Evolutionary conservation across 169 alveolate species (phyloP), one percentile per base, ranked within the genome.

Genomic region (Cryptosporidium meleagridis): DNA sequence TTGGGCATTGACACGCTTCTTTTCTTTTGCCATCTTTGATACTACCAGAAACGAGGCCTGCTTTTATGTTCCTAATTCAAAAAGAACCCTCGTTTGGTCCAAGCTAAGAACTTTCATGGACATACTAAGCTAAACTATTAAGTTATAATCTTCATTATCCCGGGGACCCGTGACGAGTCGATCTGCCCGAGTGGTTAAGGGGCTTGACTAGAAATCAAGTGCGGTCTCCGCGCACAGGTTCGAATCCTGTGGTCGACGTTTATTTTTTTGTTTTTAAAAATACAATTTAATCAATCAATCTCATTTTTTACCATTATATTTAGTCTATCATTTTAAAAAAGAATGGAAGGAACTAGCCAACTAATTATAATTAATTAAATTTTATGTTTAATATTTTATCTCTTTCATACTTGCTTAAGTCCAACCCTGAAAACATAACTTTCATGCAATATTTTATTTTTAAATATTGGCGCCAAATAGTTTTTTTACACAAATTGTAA

Each of bases 181-280:
- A 80, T 80, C 89, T 80, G 89, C 89, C 89, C 89, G 89, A 80
- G 89, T 80, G 89, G 89, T 80, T 80, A 80, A 80, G 89, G 89
- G 89, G 89, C 89, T 80, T 80, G 89, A 80, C 89, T 80, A 80
- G 89, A 80, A 80, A 80, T 80, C 89, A 80, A 80, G 89, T 80
- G 89, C 89, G 89, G 89, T 80, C 89, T 80, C 89, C 89, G 89
- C 89, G 89, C 89, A 80, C 89, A 80, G 89, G 89, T 80, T 80
- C 89, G 89, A 80, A 80, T 80, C 89, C 89, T 80, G 89, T 80
- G 89, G 89, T 80, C 89, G 89, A 80, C 89, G 89, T 33, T 44
- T n/a, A n/a, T 80, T 80, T 62, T 73, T 41, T 12, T 0, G 4
- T 45, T 45, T n/a, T 37, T 16, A 26, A 6, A 39, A n/a, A 2